Evolutionary conservation across 2,329 filamentous ascomycete genomes (phyloP), one percentile per base, ranked within the genome.

Genomic region (Aureobasidium lini): DNA sequence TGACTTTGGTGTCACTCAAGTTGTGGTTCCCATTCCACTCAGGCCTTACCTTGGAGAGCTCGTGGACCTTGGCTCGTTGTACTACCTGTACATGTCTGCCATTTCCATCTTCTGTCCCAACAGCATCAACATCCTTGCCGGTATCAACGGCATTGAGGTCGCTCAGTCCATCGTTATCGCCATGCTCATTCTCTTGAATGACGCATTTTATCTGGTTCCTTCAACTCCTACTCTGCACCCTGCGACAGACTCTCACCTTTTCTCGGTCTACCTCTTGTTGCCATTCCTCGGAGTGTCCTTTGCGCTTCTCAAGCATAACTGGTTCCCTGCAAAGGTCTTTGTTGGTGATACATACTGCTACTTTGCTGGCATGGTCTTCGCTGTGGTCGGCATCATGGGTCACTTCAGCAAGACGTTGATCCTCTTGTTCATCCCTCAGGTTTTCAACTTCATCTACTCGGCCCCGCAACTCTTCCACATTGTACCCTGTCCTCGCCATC

Each of bases 261-360:
- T 99, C 80, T 96, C 91, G 9, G 84, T 97, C 62, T 99, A 95
- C 77, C 85, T 99, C 65, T 82, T 99, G 43, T 81, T 97, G 15
- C 94, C 94, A 15, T 97, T 97, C 78, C 82, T 97, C 62, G 94
- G 91, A 52, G 94, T 96, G 57, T 96, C 91, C 7, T 75, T 88
- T 53, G 94, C 94, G 8, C 81, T 99, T 15, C 83, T 94, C 69
- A 84, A 77, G 71, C 92, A 99, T 78, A 99, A 99, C 75, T 95
- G 91, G 89, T 99, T 91, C 71, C 94, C 94, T 0, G 90, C 93
- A 28, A 86, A 85, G 67, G 94, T 97, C 9, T 99, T 99, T 69
- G 93, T 97, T 9, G 94, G 94, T 59, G 94, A 99, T 74, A 99
- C 94, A 4, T 99, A 97, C 81, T 99, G 94, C 81, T 99, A 99